Percentiles rank a stretch among this genome's conserved stretches.
Evolutionary conservation across 345 rosid species (phyloP).

Genomic region (Nasturtium officinale): DNA sequence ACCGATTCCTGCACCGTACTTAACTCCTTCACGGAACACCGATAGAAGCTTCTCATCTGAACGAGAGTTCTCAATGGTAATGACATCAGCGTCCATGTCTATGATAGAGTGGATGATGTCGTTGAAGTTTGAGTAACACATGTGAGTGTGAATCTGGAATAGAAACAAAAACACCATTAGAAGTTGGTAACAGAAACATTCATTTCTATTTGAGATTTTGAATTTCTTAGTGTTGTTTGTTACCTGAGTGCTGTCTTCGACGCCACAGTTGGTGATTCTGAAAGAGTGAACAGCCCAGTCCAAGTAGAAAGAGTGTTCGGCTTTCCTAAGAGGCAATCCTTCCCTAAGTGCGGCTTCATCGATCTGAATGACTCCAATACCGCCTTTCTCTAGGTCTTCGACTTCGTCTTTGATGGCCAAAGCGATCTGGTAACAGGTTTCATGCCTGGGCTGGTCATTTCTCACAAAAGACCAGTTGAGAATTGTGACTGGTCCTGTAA

Average conservation of each 20-base stretch:
- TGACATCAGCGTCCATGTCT: constrained; percentile 97
- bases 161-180: background rate
- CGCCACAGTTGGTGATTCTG: constrained; percentile 93
- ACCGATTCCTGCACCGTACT: constrained; percentile 95
- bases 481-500: constrained; percentile 99
- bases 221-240: background rate
- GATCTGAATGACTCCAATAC: constrained; percentile 91
- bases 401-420: constrained; percentile 97
- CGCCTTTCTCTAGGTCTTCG: constrained; percentile 92
- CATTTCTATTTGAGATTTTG: background rate
- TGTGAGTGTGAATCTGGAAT: constrained; percentile 90
- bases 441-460: constrained; percentile 94
- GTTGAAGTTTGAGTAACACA: constrained; percentile 99
- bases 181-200: background rate
- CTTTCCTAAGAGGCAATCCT: constrained; percentile 95
- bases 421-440: constrained; percentile 96
- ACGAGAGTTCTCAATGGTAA: constrained; percentile 98
- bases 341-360: constrained; percentile 99
- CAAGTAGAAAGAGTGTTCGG: constrained; percentile 95
- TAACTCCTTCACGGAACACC: constrained; percentile 97
- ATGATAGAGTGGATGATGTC: constrained; percentile 96
- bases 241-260: constrained; percentile 91
- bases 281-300: constrained; percentile 99
- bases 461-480: constrained; percentile 98
- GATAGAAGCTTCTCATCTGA: constrained; percentile 98